Percentiles rank a stretch among this genome's conserved stretches.
Conservation (phyloP, 768 basidiomycete species). For the Pholiota molesta region DNA sequence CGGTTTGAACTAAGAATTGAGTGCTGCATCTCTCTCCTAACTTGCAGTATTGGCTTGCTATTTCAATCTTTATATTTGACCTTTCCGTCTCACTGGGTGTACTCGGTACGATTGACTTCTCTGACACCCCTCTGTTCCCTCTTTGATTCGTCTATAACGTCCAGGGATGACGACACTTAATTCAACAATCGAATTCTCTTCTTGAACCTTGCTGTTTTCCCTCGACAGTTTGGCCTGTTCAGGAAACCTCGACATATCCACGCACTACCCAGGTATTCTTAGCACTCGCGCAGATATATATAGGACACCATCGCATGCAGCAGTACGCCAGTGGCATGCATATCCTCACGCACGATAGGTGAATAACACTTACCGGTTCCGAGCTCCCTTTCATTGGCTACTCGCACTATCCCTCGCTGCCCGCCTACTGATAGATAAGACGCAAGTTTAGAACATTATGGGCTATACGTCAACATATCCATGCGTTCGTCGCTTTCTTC, state of each 20-base stretch:
- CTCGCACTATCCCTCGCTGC: not conserved
- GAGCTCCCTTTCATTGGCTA: conserved; percentile 12
- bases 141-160: not conserved
- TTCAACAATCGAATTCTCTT: not conserved
- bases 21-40: not conserved
- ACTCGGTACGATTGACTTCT: not conserved
- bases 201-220: not conserved
- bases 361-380: conserved; percentile 16
- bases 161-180: not conserved
- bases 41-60: not conserved
- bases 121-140: not conserved
- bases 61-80: not conserved
- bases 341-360: conserved; percentile 20
- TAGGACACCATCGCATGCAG: conserved; percentile 18
- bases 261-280: conserved; percentile 5
- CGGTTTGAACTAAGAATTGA: not conserved
- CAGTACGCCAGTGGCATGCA: conserved; percentile 8
- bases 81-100: not conserved
- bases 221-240: conserved; percentile 6
- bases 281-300: conserved; percentile 8
- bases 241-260: not conserved
- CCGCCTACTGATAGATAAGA: conserved; percentile 8
- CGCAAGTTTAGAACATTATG: conserved; percentile 13
- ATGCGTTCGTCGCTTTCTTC: not conserved
- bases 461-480: not conserved